These are phyloP conservation scores for Volvox africanus DNA, from an alignment of 139 green algal species.

Conservation along the genomic window DNA sequence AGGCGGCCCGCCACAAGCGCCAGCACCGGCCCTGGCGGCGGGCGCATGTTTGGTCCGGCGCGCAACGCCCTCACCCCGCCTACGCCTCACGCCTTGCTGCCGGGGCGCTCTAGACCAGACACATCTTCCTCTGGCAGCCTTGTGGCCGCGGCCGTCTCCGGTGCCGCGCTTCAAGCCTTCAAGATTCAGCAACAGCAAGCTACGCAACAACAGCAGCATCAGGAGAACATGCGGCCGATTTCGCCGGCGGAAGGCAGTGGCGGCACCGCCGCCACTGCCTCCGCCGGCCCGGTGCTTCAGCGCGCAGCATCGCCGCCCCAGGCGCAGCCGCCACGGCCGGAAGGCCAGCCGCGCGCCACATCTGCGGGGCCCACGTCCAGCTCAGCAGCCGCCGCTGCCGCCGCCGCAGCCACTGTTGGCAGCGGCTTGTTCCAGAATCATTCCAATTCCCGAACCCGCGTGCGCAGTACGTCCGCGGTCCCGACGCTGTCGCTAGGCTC, in stretches of 20 bases:
- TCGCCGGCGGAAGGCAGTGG: not conserved
- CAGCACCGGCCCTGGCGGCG: not conserved
- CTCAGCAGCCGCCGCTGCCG: not conserved
- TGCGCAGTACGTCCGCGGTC: constrained; percentile 4
- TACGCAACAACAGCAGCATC: not conserved
- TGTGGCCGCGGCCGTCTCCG: constrained; percentile 21
- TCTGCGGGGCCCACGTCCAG: not conserved
- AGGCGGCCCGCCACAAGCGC: not conserved
- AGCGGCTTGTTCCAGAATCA: not conserved
- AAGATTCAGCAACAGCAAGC: not conserved
- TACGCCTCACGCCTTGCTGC: not conserved
- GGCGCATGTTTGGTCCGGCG: not conserved
- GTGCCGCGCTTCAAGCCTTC: constrained; percentile 27
- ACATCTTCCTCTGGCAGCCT: constrained; percentile 6
- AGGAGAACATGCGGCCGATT: not conserved
- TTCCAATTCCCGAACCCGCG: not conserved
- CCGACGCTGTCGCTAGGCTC: not conserved
- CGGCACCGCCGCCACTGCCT: not conserved
- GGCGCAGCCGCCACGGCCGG: not conserved
- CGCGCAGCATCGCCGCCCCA: not conserved
- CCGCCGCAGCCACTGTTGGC: too few species aligned
- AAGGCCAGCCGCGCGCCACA: not conserved
- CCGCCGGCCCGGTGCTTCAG: not conserved
- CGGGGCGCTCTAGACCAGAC: not conserved
- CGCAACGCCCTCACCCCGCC: constrained; percentile 13